Evolutionary conservation across 176 grass and related monocot species (phyloP).

Genomic region (Thinopyrum elongatum): DNA sequence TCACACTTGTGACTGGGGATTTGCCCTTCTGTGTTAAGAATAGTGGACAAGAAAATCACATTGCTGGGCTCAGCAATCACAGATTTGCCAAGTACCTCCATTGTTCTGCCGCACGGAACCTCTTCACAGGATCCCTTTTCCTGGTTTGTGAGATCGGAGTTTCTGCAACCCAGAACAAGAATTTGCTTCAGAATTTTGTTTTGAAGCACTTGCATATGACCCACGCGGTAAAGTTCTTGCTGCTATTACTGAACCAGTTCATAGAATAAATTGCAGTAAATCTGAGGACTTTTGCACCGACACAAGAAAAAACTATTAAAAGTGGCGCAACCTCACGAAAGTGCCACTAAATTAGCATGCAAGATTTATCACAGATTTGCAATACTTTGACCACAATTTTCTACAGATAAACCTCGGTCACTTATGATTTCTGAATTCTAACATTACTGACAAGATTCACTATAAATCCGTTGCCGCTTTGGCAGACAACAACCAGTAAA

Average conservation of each 20-base stretch:
- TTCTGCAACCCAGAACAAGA: conserved; percentile 92
- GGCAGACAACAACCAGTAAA: background rate
- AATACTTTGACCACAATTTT: background rate
- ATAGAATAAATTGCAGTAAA: background rate
- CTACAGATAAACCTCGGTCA: background rate
- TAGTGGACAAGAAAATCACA: conserved; percentile 94
- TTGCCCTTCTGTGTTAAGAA: conserved; percentile 85
- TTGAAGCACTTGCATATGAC: conserved; percentile 29
- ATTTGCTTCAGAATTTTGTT: conserved; percentile 60
- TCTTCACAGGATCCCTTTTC: conserved; percentile 30
- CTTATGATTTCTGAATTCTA: background rate
- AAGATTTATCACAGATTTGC: background rate
- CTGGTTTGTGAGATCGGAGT: conserved; percentile 33
- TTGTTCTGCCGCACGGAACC: conserved; percentile 34
- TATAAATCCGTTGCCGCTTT: background rate
- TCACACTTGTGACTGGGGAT: conserved; percentile 93
- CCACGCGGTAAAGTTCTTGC: conserved; percentile 14
- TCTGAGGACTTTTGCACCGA: background rate
- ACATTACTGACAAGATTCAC: background rate
- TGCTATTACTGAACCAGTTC: background rate
- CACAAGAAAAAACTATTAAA: background rate
- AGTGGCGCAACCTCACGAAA: background rate
- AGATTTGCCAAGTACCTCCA: conserved; percentile 97
- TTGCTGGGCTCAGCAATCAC: conserved; percentile 96
- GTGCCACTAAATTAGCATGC: background rate